Percentiles rank a stretch among this genome's conserved stretches.
Evolutionary conservation across 768 basidiomycete genomes (phyloP).

Genomic region (Favolaschia claudopus): DNA sequence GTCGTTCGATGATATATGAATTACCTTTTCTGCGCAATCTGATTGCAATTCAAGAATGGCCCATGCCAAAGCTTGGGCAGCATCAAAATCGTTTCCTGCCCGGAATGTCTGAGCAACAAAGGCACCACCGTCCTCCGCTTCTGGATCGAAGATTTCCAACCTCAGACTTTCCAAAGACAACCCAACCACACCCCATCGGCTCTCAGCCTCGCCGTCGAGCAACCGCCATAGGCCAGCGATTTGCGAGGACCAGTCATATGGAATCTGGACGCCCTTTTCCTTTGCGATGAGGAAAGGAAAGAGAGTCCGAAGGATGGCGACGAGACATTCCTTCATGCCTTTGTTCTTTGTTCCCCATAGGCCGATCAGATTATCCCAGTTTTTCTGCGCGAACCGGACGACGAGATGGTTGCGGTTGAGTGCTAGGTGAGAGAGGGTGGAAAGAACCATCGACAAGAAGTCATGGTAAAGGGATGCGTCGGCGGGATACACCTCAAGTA

Average conservation of each 20-base stretch:
- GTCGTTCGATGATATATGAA: background rate
- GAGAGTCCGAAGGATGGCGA: constrained; percentile 74
- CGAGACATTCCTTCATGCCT: constrained; percentile 77
- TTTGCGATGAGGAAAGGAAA: constrained; percentile 72
- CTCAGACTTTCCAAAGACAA: constrained; percentile 73
- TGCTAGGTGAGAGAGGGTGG: constrained; percentile 76
- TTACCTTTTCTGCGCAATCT: constrained; percentile 75
- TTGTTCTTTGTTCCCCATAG: constrained; percentile 86
- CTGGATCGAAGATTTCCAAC: constrained; percentile 49
- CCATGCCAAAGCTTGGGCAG: constrained; percentile 79
- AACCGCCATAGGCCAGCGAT: constrained; percentile 61
- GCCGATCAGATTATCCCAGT: constrained; percentile 70
- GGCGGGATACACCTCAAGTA: constrained; percentile 68
- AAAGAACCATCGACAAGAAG: constrained; percentile 72
- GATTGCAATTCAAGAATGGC: constrained; percentile 80
- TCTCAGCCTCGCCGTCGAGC: constrained; percentile 69
- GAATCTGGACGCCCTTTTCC: constrained; percentile 32
- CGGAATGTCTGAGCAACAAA: constrained; percentile 75
- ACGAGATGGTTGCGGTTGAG: constrained; percentile 74
- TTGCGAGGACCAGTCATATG: constrained; percentile 53
- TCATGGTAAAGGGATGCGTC: constrained; percentile 86
- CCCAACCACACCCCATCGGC: constrained; percentile 67
- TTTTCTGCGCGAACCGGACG: constrained; percentile 61
- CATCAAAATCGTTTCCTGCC: constrained; percentile 76
- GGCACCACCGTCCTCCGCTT: constrained; percentile 38